Conservation (phyloP, 495 filamentous ascomycete species). For the Cladorrhinum samala region DNA sequence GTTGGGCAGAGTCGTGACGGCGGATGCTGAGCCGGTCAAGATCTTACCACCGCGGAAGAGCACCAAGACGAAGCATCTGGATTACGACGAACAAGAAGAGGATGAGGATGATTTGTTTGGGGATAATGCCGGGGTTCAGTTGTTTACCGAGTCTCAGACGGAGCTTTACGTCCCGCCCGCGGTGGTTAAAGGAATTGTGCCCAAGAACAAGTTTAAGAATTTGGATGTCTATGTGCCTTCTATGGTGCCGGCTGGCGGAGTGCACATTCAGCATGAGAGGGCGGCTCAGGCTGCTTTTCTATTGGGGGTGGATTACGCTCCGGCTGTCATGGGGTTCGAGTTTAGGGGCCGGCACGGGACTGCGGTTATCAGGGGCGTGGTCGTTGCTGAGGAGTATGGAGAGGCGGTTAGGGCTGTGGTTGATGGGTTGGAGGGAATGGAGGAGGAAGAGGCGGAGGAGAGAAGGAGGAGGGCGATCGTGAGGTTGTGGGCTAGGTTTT, state of each 20-base stretch:
- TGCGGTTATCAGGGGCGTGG: constrained; percentile 66
- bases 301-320: constrained; percentile 77
- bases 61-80: constrained; percentile 26
- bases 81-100: constrained; percentile 32
- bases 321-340: constrained; percentile 83
- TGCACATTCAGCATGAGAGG: constrained; percentile 55
- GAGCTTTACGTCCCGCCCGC: constrained; percentile 67
- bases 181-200: constrained; percentile 66
- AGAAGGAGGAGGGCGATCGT: constrained; percentile 52
- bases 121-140: constrained; percentile 36
- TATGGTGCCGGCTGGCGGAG: constrained; percentile 82
- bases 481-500: constrained; percentile 68
- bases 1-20: constrained; percentile 67
- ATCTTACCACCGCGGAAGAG: constrained; percentile 44
- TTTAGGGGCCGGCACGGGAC: constrained; percentile 79
- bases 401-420: constrained; percentile 69
- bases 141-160: constrained; percentile 76
- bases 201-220: constrained; percentile 84
- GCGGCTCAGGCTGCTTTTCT: constrained; percentile 68
- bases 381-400: constrained; percentile 62
- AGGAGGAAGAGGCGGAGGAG: constrained; percentile 51
- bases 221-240: constrained; percentile 85
- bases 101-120: constrained; percentile 36
- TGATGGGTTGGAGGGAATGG: constrained; percentile 55
- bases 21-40: constrained; percentile 72